A percentile compares a stretch with the other conserved stretches of the same genome.
Evolutionary conservation across 768 basidiomycete genomes (phyloP).

Genomic region (Strobilomyces confusus): DNA sequence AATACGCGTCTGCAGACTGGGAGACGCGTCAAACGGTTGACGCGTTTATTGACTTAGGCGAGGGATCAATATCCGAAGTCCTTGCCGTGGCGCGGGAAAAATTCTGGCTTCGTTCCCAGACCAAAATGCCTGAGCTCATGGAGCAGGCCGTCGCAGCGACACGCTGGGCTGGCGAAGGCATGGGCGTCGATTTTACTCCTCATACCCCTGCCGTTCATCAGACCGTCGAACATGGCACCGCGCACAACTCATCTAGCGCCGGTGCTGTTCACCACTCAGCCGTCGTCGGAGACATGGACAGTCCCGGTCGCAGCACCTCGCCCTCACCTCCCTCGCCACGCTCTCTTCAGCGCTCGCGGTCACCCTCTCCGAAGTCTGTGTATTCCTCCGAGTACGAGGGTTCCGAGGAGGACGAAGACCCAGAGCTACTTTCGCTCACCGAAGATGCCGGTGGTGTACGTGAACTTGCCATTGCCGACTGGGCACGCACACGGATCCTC

Average conservation of each 20-base stretch:
- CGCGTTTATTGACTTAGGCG: constrained; percentile 69
- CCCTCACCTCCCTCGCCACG: constrained; percentile 25
- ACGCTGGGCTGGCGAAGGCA: constrained; percentile 38
- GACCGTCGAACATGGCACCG: constrained; percentile 3
- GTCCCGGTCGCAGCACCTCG: constrained; percentile 24
- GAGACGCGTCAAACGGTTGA: constrained; percentile 65
- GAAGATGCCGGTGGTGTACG: constrained; percentile 45
- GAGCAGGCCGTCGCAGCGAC: constrained; percentile 63
- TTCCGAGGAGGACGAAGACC: constrained; percentile 42
- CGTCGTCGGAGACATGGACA: constrained; percentile 8
- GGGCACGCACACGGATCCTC: constrained; percentile 66
- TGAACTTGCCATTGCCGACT: constrained; percentile 62
- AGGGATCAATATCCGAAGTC: constrained; percentile 63
- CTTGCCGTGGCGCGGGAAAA: constrained; percentile 62
- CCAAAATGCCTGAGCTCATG: constrained; percentile 63
- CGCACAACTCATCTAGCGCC: constrained; percentile 9
- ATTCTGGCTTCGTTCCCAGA: constrained; percentile 61
- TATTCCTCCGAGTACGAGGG: constrained; percentile 34
- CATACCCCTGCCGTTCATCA: constrained; percentile 17
- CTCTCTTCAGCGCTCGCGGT: constrained; percentile 27
- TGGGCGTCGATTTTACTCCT: constrained; percentile 29
- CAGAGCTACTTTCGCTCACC: constrained; percentile 40
- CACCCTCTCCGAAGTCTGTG: constrained; percentile 27
- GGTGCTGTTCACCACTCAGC: constrained; percentile 1
- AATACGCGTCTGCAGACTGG: constrained; percentile 47